Conservation (phyloP, 2,329 filamentous ascomycete genomes). For the Aureobasidium zeae region DNA sequence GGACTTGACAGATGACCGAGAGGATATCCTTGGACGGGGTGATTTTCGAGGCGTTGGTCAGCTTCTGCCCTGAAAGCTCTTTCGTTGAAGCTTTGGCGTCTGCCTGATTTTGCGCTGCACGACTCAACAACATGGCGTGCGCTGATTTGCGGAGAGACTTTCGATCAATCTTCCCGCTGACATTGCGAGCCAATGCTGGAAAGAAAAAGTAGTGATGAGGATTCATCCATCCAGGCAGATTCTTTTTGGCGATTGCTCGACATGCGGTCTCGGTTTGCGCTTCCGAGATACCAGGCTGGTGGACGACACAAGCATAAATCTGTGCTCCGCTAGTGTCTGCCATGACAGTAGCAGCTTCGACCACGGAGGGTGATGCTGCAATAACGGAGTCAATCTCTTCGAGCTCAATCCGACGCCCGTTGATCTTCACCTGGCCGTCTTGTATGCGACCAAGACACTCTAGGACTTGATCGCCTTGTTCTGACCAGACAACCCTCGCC, state of each 20-base stretch:
- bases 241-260: not conserved
- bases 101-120: too few relatives aligned
- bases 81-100: too few relatives aligned
- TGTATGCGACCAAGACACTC: not conserved
- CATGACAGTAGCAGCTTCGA: not conserved
- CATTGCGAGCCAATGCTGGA: not conserved
- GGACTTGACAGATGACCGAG: too few relatives aligned
- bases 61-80: too few relatives aligned
- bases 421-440: not conserved
- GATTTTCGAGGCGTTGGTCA: too few relatives aligned
- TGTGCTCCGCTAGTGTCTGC: not conserved
- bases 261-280: not conserved
- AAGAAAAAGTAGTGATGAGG: not conserved
- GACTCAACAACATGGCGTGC: not conserved
- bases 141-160: not conserved
- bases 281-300: not conserved
- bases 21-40: too few relatives aligned
- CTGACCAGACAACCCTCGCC: not conserved
- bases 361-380: not conserved
- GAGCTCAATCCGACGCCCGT: not conserved
- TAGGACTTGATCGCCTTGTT: not conserved
- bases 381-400: not conserved
- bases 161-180: not conserved
- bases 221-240: not conserved
- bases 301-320: not conserved